Evolutionary conservation across 176 grass and related monocot genomes (phyloP), one percentile per base, ranked within the genome.

Genomic region (Elymus sibiricus): DNA sequence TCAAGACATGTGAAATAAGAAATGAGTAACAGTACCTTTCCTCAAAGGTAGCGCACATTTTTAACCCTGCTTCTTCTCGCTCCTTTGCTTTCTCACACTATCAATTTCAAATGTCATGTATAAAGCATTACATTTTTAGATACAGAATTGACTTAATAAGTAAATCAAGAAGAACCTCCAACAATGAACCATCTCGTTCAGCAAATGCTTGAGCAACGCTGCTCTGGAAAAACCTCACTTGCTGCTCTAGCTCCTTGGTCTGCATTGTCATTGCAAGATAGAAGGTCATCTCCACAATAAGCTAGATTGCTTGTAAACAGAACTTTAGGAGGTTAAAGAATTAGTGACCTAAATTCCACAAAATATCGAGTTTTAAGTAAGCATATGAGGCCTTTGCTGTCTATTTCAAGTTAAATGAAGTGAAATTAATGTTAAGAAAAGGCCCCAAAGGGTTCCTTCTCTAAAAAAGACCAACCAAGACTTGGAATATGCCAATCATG

Each of bases 191-290:
- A 90, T 98, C 96, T 87, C 93, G 84, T 88, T 98, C 96, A 82
- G 93, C 84, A 83, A 95, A 95, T 55, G 96, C 96, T 86, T 89
- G 84, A 87, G 93, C 96, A 61, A 98, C 84, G 34, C 96, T 94
- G 76, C 86, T 95, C 83, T 98, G 96, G 88, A 98, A 98, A 90
- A 98, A 98, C 37, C 91, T 95, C 63, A 98, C 82, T 87, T 98
- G 96, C 76, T 94, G 92, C 82, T 95, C 93, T 85, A 92, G 90
- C 85, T 98, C 96, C 85, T 95, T 95, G 78, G 94, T 98, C 96
- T 98, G 86, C 87, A 92, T 69, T 88, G 15, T 31, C 26, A 74
- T 85, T 69, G 39, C 38, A 90, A 26, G 65, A 83, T 65, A 83
- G 21, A 84, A 59, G 11, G 26, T 24, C 67, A 75, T 58, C 25